Evolutionary conservation across 768 basidiomycete genomes (phyloP).

Genomic region (Boletus speciosus): DNA sequence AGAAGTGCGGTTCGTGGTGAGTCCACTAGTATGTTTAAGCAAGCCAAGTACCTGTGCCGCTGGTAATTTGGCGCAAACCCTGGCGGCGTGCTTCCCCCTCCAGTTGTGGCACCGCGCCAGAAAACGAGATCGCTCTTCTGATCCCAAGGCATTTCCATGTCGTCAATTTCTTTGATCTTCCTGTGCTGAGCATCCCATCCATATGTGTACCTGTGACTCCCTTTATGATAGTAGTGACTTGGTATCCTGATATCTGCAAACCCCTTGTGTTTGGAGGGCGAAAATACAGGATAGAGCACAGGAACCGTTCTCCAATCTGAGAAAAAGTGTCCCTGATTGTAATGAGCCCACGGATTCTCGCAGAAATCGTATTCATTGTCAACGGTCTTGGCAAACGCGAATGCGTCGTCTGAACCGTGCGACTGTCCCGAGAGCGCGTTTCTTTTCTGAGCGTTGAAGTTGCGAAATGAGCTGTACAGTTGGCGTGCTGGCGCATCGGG

Average conservation of each 20-base stretch:
- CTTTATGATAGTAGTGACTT: conserved; percentile 93
- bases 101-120: conserved; percentile 96
- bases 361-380: conserved; percentile 80
- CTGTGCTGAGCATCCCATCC: conserved; percentile 82
- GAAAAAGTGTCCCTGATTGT: conserved; percentile 93
- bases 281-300: conserved; percentile 89
- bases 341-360: conserved; percentile 73
- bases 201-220: conserved; percentile 80
- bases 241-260: conserved; percentile 92
- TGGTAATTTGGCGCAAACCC: conserved; percentile 84
- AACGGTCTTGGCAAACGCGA: conserved; percentile 58
- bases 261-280: conserved; percentile 82
- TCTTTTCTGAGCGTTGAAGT: conserved; percentile 32
- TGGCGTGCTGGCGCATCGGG: conserved; percentile 77
- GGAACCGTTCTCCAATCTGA: conserved; percentile 92
- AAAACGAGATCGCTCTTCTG: conserved; percentile 83
- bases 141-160: conserved; percentile 88
- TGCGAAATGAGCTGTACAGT: conserved; percentile 74
- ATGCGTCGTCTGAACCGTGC: conserved; percentile 46
- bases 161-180: conserved; percentile 71
- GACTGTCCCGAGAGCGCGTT: conserved; percentile 27
- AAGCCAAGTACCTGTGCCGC: conserved; percentile 62
- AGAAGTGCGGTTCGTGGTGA: background rate
- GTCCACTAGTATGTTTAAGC: background rate
- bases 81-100: conserved; percentile 83